Percentiles rank a stretch among this genome's conserved stretches.
These are phyloP conservation scores for Starmerella kuoi DNA, from an alignment of 805 yeast genomes.

Conservation along the genomic window DNA sequence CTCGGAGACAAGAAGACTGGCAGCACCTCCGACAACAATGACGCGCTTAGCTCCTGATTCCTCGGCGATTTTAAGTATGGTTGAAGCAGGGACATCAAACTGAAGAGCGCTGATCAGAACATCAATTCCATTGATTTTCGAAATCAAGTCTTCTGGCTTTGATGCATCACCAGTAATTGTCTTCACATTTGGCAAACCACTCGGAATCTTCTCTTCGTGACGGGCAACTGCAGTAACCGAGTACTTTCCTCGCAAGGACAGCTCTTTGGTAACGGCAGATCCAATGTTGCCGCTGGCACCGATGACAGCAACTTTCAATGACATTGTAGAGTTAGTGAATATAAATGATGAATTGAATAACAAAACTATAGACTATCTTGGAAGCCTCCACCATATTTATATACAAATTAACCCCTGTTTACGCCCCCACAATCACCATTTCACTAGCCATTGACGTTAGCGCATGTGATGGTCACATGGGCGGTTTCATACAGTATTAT, in stretches of 20 bases:
- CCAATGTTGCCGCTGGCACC: conserved; percentile 30
- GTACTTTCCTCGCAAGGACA: conserved; percentile 9
- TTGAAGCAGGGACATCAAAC: conserved; percentile 6
- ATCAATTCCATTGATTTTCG: conserved; percentile 10
- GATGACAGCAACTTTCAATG: conserved; percentile 15
- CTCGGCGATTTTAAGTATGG: conserved; percentile 5
- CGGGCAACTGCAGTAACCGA: conserved; percentile 14
- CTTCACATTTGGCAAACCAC: conserved; percentile 4
- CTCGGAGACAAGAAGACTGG: conserved; percentile 6
- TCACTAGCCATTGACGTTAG: too few relatives aligned
- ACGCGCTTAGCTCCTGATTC: conserved; percentile 13
- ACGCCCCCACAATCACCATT: too few relatives aligned
- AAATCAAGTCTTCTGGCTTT: conserved; percentile 6
- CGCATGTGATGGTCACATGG: too few relatives aligned
- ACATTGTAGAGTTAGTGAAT: neutral
- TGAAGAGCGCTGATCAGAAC: conserved; percentile 11
- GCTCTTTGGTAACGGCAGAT: conserved; percentile 11
- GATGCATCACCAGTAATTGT: conserved; percentile 12
- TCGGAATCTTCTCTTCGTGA: conserved; percentile 6
- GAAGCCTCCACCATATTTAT: neutral
- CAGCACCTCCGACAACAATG: conserved; percentile 17
- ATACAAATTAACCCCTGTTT: neutral
- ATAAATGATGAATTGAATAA: too few relatives aligned
- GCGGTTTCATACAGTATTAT: too few relatives aligned
- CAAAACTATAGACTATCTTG: neutral